These are phyloP conservation scores for Chytriomyces sp. DNA, from an alignment of 192 early-diverging fungal species.

Conservation along the genomic window DNA sequence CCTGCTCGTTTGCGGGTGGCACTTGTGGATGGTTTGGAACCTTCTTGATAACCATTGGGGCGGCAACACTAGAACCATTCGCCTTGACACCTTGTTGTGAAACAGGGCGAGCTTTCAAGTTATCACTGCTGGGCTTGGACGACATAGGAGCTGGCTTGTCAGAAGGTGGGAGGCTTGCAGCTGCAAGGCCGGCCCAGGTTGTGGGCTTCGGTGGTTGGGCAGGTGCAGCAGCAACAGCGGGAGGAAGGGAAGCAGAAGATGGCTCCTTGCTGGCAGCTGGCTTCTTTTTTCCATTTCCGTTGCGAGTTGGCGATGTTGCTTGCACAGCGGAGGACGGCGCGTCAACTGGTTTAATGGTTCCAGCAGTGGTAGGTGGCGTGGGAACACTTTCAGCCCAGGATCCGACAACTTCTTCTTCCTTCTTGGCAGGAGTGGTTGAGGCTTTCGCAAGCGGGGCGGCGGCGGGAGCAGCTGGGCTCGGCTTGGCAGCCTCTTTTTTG, in stretches of 20 bases:
- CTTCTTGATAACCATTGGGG: conserved; percentile 1
- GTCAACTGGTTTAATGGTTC: no score
- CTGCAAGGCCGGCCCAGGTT: conserved; percentile 80
- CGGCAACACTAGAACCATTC: conserved; percentile 23
- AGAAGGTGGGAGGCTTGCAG: conserved; percentile 56
- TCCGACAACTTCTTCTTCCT: no score
- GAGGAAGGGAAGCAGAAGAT: background rate
- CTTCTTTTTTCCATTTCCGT: no score
- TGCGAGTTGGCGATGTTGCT: no score
- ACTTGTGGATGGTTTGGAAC: background rate
- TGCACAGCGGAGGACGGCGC: no score
- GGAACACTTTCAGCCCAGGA: no score
- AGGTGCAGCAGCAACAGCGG: conserved; percentile 31
- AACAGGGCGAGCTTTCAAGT: background rate
- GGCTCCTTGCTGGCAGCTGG: no score
- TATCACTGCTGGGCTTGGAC: conserved; percentile 31
- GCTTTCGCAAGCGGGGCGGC: background rate
- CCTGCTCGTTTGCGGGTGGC: conserved; percentile 1
- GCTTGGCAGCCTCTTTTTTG: background rate
- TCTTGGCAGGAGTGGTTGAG: no score
- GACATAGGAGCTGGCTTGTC: conserved; percentile 13
- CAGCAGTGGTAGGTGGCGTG: no score
- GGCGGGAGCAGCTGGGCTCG: background rate
- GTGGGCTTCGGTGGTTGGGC: conserved; percentile 62
- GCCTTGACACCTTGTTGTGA: conserved; percentile 21